Evolutionary conservation across 495 filamentous ascomycete species (phyloP), one percentile per base, ranked within the genome.

Genomic region (Penicillium diatomitis): DNA sequence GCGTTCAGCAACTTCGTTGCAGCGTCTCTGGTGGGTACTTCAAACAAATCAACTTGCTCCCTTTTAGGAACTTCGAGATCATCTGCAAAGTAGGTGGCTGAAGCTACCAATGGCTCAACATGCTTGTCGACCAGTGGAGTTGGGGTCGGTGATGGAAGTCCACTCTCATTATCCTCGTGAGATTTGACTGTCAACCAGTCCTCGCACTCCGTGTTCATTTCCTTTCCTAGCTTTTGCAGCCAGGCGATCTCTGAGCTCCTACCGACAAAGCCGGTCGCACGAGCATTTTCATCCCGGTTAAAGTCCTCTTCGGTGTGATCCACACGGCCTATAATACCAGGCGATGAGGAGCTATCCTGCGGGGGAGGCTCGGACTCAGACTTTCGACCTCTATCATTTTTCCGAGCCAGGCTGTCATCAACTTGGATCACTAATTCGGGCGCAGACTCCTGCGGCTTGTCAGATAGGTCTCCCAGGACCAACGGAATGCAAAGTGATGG

Each of bases 251-350:
- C 78, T 0, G 81, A 84, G 41, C 73, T 78, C 48, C 77, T 80
- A 12, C 82, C 82, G 47, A 82, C 67, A 53, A 76, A 84, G 0
- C 80, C 77, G 9, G 72, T 78, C 9, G 70, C 67, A 6, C 68
- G 60, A 7, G 68, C 58, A 9, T 58, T 58, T 33, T 76, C 71
- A 46, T 71, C 76, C 30, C 64, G 68, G 52, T 80, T 80, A 32
- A 76, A 73, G 47, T 85, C 83, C 56, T 83, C 76, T 12, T 77
- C 66, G 10, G 81, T 71, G 27, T 71, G 67, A 49, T 82, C 83
- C 20, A 76, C 47, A 3, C 71, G 69, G 32, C 74, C 71, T 6
- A 68, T 68, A 20, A 78, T 80, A 20, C 71, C 72, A 20, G 70
- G 63, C 6, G 61, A 58, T 31, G 64, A 57, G 6, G 58, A 46